These are phyloP conservation scores for Vaccinium corymbosum DNA, from an alignment of 148 eudicot species.

Conservation along the genomic window DNA sequence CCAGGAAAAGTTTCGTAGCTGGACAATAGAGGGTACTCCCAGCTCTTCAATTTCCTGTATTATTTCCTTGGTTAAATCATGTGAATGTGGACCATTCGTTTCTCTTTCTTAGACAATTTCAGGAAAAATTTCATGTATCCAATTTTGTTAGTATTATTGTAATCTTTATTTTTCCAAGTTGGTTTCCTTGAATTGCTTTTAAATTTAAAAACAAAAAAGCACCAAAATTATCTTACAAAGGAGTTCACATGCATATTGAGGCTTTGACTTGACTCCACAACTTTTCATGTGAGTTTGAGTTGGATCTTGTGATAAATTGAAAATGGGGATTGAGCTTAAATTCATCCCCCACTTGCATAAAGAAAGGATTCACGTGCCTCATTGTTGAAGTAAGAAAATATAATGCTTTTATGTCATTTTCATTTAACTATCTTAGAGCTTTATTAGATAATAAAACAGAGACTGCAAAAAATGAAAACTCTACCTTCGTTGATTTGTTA, in stretches of 20 bases:
- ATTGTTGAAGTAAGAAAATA: background rate
- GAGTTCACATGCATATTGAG: background rate
- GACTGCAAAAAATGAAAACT: background rate
- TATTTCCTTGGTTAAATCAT: too few relatives aligned
- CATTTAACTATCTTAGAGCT: background rate
- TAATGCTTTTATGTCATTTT: background rate
- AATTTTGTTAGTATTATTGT: background rate
- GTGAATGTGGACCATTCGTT: too few relatives aligned
- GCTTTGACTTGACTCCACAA: background rate
- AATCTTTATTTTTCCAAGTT: too few relatives aligned
- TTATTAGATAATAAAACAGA: background rate
- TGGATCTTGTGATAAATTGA: constrained; percentile 5
- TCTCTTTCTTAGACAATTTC: too few relatives aligned
- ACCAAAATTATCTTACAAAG: background rate
- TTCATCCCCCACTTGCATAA: background rate
- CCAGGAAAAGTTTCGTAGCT: background rate
- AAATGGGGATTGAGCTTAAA: background rate
- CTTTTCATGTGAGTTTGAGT: background rate
- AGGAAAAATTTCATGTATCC: too few relatives aligned
- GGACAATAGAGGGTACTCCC: background rate
- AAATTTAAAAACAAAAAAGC: background rate
- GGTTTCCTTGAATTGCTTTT: background rate
- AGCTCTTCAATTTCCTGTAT: too few relatives aligned
- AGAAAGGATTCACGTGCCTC: background rate
- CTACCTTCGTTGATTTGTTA: background rate